Evolutionary conservation across 768 basidiomycete genomes (phyloP).

Genomic region (Leccinum arenicola): DNA sequence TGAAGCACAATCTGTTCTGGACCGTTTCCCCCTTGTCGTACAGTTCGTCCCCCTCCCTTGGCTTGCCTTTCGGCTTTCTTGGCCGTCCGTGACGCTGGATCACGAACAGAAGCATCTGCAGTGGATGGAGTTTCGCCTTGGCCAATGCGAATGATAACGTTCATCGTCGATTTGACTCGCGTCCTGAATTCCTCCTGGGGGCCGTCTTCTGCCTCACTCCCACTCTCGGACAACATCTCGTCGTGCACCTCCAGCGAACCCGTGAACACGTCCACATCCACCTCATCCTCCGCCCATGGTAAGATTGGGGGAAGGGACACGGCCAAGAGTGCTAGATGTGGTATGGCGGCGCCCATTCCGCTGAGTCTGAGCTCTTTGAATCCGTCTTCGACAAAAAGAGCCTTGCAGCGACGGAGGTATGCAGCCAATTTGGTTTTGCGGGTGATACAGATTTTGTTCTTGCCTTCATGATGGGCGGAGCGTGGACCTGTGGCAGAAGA

Average conservation of each 20-base stretch:
- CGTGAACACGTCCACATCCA: conserved; percentile 60
- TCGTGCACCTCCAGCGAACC: conserved; percentile 75
- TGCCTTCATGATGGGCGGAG: conserved; percentile 76
- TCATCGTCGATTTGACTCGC: conserved; percentile 69
- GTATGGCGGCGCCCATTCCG: conserved; percentile 90
- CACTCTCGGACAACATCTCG: conserved; percentile 52
- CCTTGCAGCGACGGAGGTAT: conserved; percentile 78
- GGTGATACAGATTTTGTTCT: conserved; percentile 76
- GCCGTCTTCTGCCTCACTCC: conserved; percentile 56
- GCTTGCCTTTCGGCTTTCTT: conserved; percentile 7
- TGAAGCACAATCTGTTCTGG: conserved; percentile 34
- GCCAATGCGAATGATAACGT: conserved; percentile 58
- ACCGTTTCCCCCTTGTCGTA: neutral
- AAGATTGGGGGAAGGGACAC: conserved; percentile 72
- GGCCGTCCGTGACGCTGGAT: neutral
- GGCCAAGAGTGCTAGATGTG: conserved; percentile 67
- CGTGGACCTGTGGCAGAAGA: conserved; percentile 79
- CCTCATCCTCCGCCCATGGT: conserved; percentile 61
- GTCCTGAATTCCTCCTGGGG: conserved; percentile 54
- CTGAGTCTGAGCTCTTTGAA: conserved; percentile 73
- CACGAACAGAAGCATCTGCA: conserved; percentile 5
- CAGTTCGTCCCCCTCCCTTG: conserved; percentile 9
- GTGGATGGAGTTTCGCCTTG: conserved; percentile 46
- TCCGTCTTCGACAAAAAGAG: conserved; percentile 70
- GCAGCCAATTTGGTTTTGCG: conserved; percentile 70